phyloP scores from a whole-genome alignment of 768 basidiomycete species.

The Mycena galopus region DNA sequence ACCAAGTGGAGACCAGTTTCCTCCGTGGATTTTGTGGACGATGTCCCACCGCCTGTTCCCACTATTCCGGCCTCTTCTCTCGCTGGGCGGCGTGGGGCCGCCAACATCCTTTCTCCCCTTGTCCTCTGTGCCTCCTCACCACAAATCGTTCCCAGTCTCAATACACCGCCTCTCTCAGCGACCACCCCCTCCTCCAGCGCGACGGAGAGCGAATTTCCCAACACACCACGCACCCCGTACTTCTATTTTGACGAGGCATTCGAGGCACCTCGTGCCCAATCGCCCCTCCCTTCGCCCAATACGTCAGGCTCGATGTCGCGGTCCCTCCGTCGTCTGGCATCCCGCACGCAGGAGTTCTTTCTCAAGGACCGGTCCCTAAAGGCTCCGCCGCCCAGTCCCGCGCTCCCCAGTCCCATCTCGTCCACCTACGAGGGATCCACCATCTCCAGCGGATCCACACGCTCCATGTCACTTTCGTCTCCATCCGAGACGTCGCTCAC shows the following conservation, averaged over 20 bases:
- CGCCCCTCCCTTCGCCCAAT: not conserved
- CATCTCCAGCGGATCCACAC: no score
- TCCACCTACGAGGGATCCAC: not conserved
- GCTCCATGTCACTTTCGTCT: not conserved
- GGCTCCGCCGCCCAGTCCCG: conserved; percentile 6
- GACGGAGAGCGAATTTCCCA: conserved; percentile 2
- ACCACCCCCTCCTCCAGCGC: conserved; percentile 10
- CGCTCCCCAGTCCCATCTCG: not conserved
- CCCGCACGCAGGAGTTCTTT: conserved; percentile 26
- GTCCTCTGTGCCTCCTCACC: conserved; percentile 1
- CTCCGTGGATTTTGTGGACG: not conserved
- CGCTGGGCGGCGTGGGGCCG: conserved; percentile 9
- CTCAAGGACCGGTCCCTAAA: not conserved
- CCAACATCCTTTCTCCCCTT: conserved; percentile 7
- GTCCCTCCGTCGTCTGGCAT: conserved; percentile 27
- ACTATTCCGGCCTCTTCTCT: not conserved
- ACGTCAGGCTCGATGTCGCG: not conserved
- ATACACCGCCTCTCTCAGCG: conserved; percentile 20
- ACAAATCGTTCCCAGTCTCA: not conserved
- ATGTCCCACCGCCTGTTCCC: not conserved
- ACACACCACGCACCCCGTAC: conserved; percentile 27
- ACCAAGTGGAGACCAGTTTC: not conserved
- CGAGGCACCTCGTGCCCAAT: not conserved
- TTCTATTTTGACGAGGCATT: conserved; percentile 35
- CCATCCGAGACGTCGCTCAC: conserved; percentile 11